Percentiles rank a stretch among this genome's conserved stretches.
phyloP scores from a whole-genome alignment of 768 basidiomycete genomes.

The Hygrophorus pudorinus region DNA sequence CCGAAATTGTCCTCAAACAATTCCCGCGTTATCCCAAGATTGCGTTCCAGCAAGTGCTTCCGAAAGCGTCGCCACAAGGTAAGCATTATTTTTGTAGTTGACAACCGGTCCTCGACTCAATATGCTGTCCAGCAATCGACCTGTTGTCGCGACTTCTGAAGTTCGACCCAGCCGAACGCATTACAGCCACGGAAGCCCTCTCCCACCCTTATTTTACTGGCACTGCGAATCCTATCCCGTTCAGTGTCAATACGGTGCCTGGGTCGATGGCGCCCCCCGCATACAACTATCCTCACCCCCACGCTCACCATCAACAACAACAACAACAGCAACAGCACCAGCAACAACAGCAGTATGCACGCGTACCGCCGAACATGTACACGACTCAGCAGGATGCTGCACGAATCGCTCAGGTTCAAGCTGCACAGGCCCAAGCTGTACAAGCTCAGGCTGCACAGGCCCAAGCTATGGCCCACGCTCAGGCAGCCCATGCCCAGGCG shows the following conservation, averaged over 20 bases:
- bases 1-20: conserved; percentile 74
- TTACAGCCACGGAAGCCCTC: conserved; percentile 86
- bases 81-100: conserved; percentile 4
- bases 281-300: conserved; percentile 62
- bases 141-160: conserved; percentile 90
- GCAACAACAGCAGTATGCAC: conserved; percentile 21
- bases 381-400: conserved; percentile 14
- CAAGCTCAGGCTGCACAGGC: conserved; percentile 5
- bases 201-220: conserved; percentile 86
- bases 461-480: conserved; percentile 2
- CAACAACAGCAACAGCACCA: conserved; percentile 29
- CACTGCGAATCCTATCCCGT: conserved; percentile 32
- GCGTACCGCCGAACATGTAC: conserved; percentile 21
- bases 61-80: conserved; percentile 84
- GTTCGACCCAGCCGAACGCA: conserved; percentile 88
- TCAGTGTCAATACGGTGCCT: conserved; percentile 32
- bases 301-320: conserved; percentile 40
- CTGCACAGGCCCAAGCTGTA: conserved; percentile 9
- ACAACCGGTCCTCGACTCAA: conserved; percentile 4
- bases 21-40: conserved; percentile 85
- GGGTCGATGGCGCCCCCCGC: conserved; percentile 59
- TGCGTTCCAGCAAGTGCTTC: conserved; percentile 69
- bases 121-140: conserved; percentile 58
- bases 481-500: conserved; percentile 3
- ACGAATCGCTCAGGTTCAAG: conserved; percentile 26